Evolutionary conservation across 1,284 basidiomycete species (phyloP).

Genomic region (Gymnopus androsaceus): DNA sequence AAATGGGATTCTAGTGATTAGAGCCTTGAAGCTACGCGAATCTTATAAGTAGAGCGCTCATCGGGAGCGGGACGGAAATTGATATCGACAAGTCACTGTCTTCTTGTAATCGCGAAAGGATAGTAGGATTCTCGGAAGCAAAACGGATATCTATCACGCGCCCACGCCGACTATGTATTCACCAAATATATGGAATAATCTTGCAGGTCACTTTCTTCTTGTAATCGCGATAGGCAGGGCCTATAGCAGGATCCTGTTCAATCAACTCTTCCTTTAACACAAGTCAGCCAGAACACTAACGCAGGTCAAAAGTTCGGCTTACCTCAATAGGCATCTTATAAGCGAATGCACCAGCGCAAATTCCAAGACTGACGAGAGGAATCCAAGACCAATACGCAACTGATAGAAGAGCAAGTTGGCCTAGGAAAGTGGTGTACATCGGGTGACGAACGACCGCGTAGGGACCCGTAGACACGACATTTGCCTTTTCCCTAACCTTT

Average conservation of each 20-base stretch:
- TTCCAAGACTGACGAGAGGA: conserved; percentile 1
- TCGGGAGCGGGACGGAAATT: too few species aligned
- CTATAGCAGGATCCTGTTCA: conserved; percentile 29
- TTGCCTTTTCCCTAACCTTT: conserved; percentile 11
- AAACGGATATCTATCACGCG: neutral
- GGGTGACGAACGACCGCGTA: conserved; percentile 14
- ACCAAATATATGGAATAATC: conserved; percentile 38
- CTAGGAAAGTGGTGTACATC: conserved; percentile 8
- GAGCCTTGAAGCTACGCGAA: too few species aligned
- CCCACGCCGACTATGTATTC: conserved; percentile 11
- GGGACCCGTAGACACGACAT: conserved; percentile 12
- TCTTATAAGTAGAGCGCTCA: neutral
- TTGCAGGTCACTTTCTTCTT: conserved; percentile 32
- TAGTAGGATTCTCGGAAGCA: too few species aligned
- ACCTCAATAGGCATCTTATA: conserved; percentile 15
- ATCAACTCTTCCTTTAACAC: conserved; percentile 30
- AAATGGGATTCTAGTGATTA: too few species aligned
- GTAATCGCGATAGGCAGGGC: conserved; percentile 35
- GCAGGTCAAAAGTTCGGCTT: neutral
- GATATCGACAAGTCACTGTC: too few species aligned
- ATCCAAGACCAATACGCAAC: conserved; percentile 16
- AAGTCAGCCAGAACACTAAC: neutral
- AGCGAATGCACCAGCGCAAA: conserved; percentile 9
- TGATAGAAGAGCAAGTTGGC: conserved; percentile 6
- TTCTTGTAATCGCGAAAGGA: too few species aligned